phyloP scores from a whole-genome alignment of 2,329 filamentous ascomycete species.

The Lasiodiplodia hormozganensis region DNA sequence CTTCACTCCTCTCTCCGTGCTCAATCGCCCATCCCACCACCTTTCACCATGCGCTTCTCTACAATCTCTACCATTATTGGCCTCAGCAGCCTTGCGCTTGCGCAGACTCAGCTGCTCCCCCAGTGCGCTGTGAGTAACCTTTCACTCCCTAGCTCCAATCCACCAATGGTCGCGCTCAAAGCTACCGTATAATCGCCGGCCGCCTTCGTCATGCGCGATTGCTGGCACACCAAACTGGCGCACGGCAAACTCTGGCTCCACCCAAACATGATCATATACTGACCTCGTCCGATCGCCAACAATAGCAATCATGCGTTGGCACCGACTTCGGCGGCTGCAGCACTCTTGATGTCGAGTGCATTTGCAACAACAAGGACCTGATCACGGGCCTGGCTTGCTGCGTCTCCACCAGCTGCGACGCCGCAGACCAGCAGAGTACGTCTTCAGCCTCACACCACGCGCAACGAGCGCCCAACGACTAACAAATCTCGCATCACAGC shows the following conservation, averaged over 20 bases:
- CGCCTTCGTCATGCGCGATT: not conserved
- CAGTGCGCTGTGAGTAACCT: slow-evolving; percentile 38
- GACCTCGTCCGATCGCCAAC: not conserved
- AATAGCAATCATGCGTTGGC: slow-evolving; percentile 45
- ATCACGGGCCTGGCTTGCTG: slow-evolving; percentile 51
- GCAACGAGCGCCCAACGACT: not conserved
- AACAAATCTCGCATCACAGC: slow-evolving; percentile 36
- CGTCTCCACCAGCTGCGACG: slow-evolving; percentile 44
- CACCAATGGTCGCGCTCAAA: not conserved
- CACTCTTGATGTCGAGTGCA: slow-evolving; percentile 49
- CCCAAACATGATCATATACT: slow-evolving; percentile 21
- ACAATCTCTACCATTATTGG: slow-evolving; percentile 33
- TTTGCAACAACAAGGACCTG: slow-evolving; percentile 48
- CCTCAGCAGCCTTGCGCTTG: slow-evolving; percentile 36
- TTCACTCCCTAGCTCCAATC: not conserved
- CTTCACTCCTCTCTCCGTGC: not conserved
- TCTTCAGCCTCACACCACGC: slow-evolving; percentile 5
- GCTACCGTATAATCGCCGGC: not conserved
- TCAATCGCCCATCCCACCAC: slow-evolving; percentile 1
- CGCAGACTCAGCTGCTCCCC: slow-evolving; percentile 37
- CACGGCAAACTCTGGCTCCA: not conserved
- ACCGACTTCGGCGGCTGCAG: slow-evolving; percentile 47
- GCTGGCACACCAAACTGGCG: not conserved
- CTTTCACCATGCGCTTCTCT: slow-evolving; percentile 37
- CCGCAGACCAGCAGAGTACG: slow-evolving; percentile 44